phyloP scores from a whole-genome alignment of 2,329 filamentous ascomycete genomes.

The Fusarium newnesense region DNA sequence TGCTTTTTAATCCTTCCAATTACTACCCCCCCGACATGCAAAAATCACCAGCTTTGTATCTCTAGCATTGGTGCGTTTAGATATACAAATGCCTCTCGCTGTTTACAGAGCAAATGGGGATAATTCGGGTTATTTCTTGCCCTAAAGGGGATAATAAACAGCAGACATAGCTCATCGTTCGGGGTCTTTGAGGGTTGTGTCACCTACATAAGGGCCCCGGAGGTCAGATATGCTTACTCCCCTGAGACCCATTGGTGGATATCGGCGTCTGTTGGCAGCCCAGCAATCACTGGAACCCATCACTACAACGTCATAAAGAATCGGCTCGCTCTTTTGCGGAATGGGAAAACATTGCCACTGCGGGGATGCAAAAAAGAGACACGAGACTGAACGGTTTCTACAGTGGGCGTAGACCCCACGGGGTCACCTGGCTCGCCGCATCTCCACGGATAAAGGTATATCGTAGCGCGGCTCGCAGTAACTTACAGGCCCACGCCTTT shows the following conservation, averaged over 20 bases:
- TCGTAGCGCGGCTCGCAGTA: constrained; percentile 14
- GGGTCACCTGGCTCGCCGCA: constrained; percentile 23
- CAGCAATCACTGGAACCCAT: constrained; percentile 16
- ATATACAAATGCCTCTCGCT: neutral
- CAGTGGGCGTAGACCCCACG: constrained; percentile 13
- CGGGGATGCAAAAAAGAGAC: neutral
- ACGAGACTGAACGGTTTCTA: constrained; percentile 11
- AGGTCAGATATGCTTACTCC: neutral
- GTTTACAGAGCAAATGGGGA: neutral
- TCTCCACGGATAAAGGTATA: constrained; percentile 28
- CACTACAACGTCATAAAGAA: neutral
- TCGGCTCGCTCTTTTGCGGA: constrained; percentile 12
- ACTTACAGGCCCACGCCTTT: constrained; percentile 3
- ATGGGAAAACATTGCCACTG: neutral
- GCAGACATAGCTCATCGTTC: neutral
- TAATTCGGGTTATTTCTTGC: neutral
- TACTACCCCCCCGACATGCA: neutral
- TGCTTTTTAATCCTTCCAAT: neutral
- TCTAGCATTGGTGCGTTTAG: neutral
- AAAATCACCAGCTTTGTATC: neutral
- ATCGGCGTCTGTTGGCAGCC: neutral
- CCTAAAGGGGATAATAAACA: neutral
- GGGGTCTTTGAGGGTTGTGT: neutral
- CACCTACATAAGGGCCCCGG: neutral
- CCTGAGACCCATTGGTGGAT: neutral